Base-by-base conservation (phyloP, 2,329 filamentous ascomycete species). In the Calcarisporium arbuscula region DNA sequence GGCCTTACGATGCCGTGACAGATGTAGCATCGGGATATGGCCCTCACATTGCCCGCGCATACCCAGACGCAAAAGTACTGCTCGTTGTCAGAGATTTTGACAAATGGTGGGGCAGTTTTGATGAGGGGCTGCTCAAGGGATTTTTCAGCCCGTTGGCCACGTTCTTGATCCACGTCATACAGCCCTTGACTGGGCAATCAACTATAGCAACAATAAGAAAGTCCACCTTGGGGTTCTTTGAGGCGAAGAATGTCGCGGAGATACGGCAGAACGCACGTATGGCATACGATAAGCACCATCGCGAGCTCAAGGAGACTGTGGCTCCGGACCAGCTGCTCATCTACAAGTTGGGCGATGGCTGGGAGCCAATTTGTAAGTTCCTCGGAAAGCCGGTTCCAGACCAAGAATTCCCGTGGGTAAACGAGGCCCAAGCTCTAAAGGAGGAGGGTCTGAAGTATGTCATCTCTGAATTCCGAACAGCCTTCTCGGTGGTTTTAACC, bases 291-390 rank as follows among this genome's bases (percentile, higher is more conserved):
- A 36, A 50, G 4, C 54, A 61, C 8, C 49, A 60, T 27, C 36
- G 35, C 5, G 34, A 42, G 8, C 36, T 61, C 1, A 40, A 49
- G 6, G 44, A 46, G 0, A 40, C 43, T 4, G 49, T 52, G 1
- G 39, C 50, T 0, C n/a, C 15, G 1, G 46, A 46, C 1, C 41
- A 40, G 28, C 39, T 62, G 9, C 37, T 62, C n/a, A 48, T 58
- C 15, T 58, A 44, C 14, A 40, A 46, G 15, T 30, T 57, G 4
- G 34, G 36, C 3, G 45, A 52, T 9, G 60, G 54, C 2, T 61
- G 58, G 56, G 46, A 40, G 17, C 52, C 60, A 2, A 28, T 62
- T 6, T 61, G 58, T 15, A 26, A 36, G 3, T 61, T 62, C 16
- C 25, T 62, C 11, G 55, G 50, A 0, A 59, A 56, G 37, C 19